Base-by-base conservation (phyloP, 768 basidiomycete genomes). In the Mycena kentingensis region DNA sequence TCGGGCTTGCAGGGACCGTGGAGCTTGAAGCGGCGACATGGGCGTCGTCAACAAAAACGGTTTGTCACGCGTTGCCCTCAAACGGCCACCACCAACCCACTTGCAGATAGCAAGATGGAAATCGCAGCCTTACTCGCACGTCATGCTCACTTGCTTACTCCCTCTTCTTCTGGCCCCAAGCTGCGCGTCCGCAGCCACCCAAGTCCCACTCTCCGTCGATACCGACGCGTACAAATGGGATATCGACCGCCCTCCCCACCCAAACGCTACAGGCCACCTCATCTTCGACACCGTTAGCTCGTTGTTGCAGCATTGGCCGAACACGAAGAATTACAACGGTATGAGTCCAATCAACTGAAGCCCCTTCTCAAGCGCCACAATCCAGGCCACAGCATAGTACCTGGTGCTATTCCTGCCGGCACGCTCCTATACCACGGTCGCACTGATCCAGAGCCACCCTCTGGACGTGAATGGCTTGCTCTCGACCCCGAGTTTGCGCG, bases 381-480 rank as follows among this genome's bases (percentile, higher is more conserved):
- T 39, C 10, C 51, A 74, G 73, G 71, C 3, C 73, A 75, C 39
- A 69, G 49, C 21, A 63, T 75, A 12, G 67, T 70, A 15, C 66
- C 68, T 22, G 71, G 61, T 3, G 68, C 57, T 5, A 63, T 75
- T 18, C 67, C 72, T 0, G 26, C 58, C 1, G 74, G 74, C 7
- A 75, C 73, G 1, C 49, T 74, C 5, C 57, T 75, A 0, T 74
- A 73, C 47, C 73, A 76, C 41, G 74, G 74, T 10, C 63, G 70
- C 2, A 35, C 10, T 29, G 56, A 54, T 10, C 21, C 62, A 24
- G 55, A 65, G 10, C 36, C 68, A 12, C 74, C 74, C 3, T 49
- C 59, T 2, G 39, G 41, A 4, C 68, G 66, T 7, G 73, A 76
- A 41, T 77, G 74, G 74, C 59, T 66, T 18, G 66, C 74, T 0